A percentile compares a stretch with the other conserved stretches of the same genome.
Conservation (phyloP, 2,329 filamentous ascomycete genomes). For the Lachnellula cervina region DNA sequence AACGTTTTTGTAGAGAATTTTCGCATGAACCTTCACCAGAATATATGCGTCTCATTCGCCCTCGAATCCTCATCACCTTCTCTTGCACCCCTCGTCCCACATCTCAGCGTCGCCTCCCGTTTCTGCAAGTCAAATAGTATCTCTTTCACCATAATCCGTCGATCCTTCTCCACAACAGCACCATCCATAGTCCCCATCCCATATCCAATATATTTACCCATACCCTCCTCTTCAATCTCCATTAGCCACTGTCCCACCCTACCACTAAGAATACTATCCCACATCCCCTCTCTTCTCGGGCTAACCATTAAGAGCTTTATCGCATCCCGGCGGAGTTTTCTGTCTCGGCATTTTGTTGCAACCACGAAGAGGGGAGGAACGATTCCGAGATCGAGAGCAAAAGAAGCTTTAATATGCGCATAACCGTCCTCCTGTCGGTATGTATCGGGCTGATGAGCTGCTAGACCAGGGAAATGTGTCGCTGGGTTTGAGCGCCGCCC, state of each 20-base stretch:
- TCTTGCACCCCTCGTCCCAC: conserved; percentile 26
- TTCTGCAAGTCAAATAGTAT: conserved; percentile 29
- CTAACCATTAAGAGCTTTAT: conserved; percentile 22
- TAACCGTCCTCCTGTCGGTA: conserved; percentile 15
- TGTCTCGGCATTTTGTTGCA: conserved; percentile 27
- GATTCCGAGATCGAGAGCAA: conserved; percentile 29
- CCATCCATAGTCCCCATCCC: conserved; percentile 9
- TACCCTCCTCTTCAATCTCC: conserved; percentile 34
- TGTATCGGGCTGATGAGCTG: conserved; percentile 8
- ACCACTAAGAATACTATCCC: conserved; percentile 27
- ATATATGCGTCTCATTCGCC: conserved; percentile 18
- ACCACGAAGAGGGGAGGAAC: conserved; percentile 29
- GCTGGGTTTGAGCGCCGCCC: not conserved
- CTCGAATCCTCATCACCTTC: conserved; percentile 23
- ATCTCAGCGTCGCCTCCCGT: conserved; percentile 25
- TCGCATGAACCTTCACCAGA: conserved; percentile 12
- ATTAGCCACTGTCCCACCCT: conserved; percentile 25
- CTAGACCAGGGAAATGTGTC: conserved; percentile 14
- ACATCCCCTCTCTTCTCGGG: conserved; percentile 30
- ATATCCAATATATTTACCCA: conserved; percentile 21
- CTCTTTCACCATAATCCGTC: conserved; percentile 31
- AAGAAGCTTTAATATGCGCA: conserved; percentile 38
- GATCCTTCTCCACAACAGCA: conserved; percentile 17
- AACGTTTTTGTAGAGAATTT: too few relatives aligned
- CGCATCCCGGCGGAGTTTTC: conserved; percentile 23